A percentile compares a stretch with the other conserved stretches of the same genome.
Conservation (phyloP, 257 asterid genomes). For the Henckelia pumila region DNA sequence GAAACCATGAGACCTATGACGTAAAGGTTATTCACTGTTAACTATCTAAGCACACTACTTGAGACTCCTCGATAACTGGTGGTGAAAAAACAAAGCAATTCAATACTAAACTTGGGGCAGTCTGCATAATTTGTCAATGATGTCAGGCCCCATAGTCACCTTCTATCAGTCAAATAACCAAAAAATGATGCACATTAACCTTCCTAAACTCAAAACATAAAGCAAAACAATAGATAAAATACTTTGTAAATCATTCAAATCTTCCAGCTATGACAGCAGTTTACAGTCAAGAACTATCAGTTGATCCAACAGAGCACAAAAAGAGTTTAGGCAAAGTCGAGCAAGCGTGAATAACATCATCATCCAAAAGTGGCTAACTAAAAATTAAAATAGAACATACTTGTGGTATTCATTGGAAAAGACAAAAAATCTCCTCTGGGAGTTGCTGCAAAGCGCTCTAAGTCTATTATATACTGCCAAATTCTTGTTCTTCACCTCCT, state of each 20-base stretch:
- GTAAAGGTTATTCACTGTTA: conserved; percentile 7
- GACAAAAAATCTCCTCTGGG: conserved; percentile 70
- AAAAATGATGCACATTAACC: not conserved
- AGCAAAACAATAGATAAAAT: conserved; percentile 12
- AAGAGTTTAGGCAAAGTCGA: conserved; percentile 1
- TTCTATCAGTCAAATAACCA: not conserved
- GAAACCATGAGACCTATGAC: conserved; percentile 14
- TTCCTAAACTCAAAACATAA: conserved; percentile 16
- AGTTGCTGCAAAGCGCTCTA: conserved; percentile 80
- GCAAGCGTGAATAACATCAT: conserved; percentile 6
- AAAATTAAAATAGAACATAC: conserved; percentile 40
- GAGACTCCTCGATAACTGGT: conserved; percentile 1
- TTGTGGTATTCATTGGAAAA: conserved; percentile 91
- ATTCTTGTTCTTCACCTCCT: conserved; percentile 93
- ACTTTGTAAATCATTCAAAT: conserved; percentile 7
- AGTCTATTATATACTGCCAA: conserved; percentile 69
- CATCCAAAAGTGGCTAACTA: conserved; percentile 8
- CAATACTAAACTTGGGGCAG: conserved; percentile 7
- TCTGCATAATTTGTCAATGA: conserved; percentile 6
- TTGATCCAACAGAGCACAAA: not conserved
- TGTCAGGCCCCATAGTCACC: conserved; percentile 14
- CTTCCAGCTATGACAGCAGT: not conserved
- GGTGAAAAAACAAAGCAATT: conserved; percentile 10
- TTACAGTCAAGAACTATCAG: conserved; percentile 11
- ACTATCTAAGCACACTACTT: not conserved